Evolutionary conservation across 73 alveolate species (phyloP).

Genomic region (Tetrahymena malaccensis): DNA sequence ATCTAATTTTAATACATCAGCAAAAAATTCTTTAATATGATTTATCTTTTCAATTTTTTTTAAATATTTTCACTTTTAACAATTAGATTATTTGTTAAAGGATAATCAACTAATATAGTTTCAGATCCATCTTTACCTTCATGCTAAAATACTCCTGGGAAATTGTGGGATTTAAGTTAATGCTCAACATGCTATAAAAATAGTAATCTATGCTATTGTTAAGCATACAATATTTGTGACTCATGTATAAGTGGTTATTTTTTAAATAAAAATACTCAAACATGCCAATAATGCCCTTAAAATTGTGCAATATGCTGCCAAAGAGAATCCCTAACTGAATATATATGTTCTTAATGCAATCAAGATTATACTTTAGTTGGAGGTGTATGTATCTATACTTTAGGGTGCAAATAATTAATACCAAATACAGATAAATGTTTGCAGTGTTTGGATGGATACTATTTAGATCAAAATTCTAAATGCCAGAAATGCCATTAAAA

Average conservation of each 20-base stretch:
- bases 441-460: neutral
- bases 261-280: neutral
- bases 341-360: neutral
- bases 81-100: neutral
- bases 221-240: neutral
- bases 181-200: neutral
- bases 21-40: too few species aligned
- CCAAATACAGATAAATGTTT: neutral
- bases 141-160: neutral
- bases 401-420: neutral
- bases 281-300: neutral
- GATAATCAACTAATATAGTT: too few species aligned
- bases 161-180: neutral
- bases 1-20: too few species aligned
- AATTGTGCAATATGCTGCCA: neutral
- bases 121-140: neutral
- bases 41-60: too few species aligned
- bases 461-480: neutral
- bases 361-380: neutral
- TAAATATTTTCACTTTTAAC: too few species aligned
- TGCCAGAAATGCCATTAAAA: neutral
- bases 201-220: neutral
- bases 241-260: neutral
- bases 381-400: neutral
- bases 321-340: neutral